Evolutionary conservation across 108 stramenopile species (phyloP).

Genomic region (Nitzschia sp.): DNA sequence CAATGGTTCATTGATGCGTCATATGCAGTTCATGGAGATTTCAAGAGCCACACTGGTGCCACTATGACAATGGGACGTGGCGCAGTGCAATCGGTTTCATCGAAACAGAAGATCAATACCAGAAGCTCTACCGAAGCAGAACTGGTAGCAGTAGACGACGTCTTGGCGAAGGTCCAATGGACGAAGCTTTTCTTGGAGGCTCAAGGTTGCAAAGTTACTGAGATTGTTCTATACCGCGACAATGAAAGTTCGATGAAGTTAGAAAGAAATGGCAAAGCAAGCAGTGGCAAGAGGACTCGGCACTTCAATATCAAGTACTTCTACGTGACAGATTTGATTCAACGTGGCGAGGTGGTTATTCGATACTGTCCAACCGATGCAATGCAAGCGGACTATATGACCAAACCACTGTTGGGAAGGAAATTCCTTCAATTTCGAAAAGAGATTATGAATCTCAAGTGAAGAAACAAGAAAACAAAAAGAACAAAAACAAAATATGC

Average conservation of each 20-base stretch:
- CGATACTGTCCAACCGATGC: slow-evolving; percentile 47
- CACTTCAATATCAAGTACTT: slow-evolving; percentile 47
- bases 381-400: slow-evolving; percentile 34
- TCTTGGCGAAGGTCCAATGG: slow-evolving; percentile 46
- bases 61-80: slow-evolving; percentile 33
- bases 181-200: slow-evolving; percentile 44
- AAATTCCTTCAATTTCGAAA: slow-evolving; percentile 32
- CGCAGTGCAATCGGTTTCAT: slow-evolving; percentile 8
- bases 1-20: slow-evolving; percentile 38
- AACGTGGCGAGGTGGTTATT: slow-evolving; percentile 18
- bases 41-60: slow-evolving; percentile 37
- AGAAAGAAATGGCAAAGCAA: slow-evolving; percentile 45
- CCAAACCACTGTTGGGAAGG: slow-evolving; percentile 34
- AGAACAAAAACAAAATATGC: background rate
- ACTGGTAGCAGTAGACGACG: slow-evolving; percentile 46
- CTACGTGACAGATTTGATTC: slow-evolving; percentile 40
- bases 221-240: slow-evolving; percentile 48
- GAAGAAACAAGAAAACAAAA: too few species aligned
- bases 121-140: slow-evolving; percentile 55
- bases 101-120: slow-evolving; percentile 47
- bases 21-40: slow-evolving; percentile 27
- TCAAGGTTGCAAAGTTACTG: slow-evolving; percentile 39
- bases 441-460: slow-evolving; percentile 32
- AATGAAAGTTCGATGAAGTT: slow-evolving; percentile 54
- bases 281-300: slow-evolving; percentile 22